These are phyloP conservation scores for Stropharia rugosoannulata DNA, from an alignment of 768 basidiomycete genomes.

Conservation along the genomic window DNA sequence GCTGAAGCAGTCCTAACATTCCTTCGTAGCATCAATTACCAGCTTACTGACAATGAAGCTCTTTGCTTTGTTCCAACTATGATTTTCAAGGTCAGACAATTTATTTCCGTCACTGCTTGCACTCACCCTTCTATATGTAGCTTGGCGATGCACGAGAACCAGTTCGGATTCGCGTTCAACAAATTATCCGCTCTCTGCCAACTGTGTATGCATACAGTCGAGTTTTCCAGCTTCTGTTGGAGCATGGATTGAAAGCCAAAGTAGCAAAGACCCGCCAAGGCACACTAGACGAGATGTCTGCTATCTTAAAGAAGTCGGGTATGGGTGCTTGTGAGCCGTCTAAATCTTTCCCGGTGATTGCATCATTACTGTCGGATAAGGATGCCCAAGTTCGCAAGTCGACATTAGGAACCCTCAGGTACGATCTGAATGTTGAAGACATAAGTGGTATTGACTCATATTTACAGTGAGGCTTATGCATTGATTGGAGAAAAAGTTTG, in stretches of 20 bases:
- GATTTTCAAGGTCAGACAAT: conserved; percentile 71
- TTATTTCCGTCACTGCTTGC: neutral
- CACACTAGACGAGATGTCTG: conserved; percentile 77
- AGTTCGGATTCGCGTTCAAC: conserved; percentile 75
- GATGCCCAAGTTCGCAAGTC: conserved; percentile 89
- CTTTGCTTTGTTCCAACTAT: conserved; percentile 87
- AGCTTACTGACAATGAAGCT: conserved; percentile 85
- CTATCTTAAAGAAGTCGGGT: conserved; percentile 78
- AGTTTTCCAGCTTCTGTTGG: conserved; percentile 83
- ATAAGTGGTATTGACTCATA: too few species aligned
- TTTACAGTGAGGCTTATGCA: conserved; percentile 71
- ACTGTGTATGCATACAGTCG: conserved; percentile 94
- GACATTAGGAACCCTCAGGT: conserved; percentile 81
- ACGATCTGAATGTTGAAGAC: conserved; percentile 19
- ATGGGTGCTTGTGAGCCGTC: conserved; percentile 77
- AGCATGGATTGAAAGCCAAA: conserved; percentile 87
- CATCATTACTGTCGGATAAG: conserved; percentile 82
- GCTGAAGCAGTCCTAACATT: conserved; percentile 78
- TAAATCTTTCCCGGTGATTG: conserved; percentile 78
- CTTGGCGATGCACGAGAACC: conserved; percentile 91
- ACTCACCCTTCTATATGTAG: conserved; percentile 37
- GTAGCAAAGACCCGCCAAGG: conserved; percentile 91
- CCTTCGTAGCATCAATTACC: conserved; percentile 69
- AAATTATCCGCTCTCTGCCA: conserved; percentile 81
- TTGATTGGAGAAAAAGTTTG: conserved; percentile 87